Percentiles rank a stretch among this genome's conserved stretches.
phyloP scores from a whole-genome alignment of 1,284 basidiomycete species.

The Cryptococcus depauperatus region DNA sequence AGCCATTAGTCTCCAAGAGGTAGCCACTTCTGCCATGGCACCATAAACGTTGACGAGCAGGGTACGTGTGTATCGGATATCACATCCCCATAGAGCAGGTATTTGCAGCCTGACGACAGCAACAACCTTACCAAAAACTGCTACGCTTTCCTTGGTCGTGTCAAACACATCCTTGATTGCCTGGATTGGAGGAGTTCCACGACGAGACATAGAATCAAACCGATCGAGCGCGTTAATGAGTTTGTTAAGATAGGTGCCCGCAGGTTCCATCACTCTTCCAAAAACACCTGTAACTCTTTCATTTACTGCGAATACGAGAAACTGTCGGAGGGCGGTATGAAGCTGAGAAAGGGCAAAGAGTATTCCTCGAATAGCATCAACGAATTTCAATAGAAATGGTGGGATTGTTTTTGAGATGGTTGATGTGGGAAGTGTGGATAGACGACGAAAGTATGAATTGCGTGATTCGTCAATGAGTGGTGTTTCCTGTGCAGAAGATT shows the following conservation, averaged over 20 bases:
- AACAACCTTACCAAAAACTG: conserved; percentile 77
- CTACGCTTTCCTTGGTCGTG: conserved; percentile 75
- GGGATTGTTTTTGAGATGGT: conserved; percentile 65
- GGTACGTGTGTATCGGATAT: conserved; percentile 80
- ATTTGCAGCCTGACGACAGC: conserved; percentile 75
- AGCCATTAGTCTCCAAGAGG: conserved; percentile 73
- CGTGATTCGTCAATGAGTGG: conserved; percentile 61
- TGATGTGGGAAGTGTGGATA: conserved; percentile 63
- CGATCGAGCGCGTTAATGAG: conserved; percentile 84
- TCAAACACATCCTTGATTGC: conserved; percentile 74
- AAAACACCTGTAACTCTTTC: conserved; percentile 76
- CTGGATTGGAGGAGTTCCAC: conserved; percentile 53
- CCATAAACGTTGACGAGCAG: conserved; percentile 84
- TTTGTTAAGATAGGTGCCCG: conserved; percentile 69
- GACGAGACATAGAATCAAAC: conserved; percentile 76
- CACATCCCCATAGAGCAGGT: conserved; percentile 55
- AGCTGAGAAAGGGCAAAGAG: conserved; percentile 90
- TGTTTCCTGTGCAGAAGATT: conserved; percentile 21
- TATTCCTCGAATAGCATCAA: conserved; percentile 84
- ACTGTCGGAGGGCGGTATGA: conserved; percentile 81
- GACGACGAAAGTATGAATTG: conserved; percentile 85
- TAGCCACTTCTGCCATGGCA: conserved; percentile 77
- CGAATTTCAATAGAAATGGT: conserved; percentile 59
- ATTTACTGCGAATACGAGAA: conserved; percentile 74
- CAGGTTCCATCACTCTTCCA: conserved; percentile 74